A percentile compares a stretch with the other conserved stretches of the same genome.
Conservation (phyloP, 2,329 filamentous ascomycete species). For the Thelonectria olida region DNA sequence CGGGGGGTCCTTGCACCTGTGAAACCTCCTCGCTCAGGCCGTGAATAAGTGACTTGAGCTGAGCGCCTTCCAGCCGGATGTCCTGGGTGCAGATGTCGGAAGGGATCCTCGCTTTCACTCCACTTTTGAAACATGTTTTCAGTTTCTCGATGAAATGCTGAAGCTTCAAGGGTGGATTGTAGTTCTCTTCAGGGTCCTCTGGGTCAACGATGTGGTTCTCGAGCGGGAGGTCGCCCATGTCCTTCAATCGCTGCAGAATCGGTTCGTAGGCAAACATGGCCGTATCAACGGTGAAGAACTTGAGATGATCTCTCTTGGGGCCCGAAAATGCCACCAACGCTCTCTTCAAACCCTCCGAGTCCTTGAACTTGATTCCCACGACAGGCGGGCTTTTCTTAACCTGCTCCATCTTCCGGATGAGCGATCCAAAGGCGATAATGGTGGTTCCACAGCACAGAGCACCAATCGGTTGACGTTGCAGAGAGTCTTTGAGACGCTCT, state of each 20-base stretch:
- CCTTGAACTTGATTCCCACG: slow-evolving; percentile 61
- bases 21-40: slow-evolving; percentile 64
- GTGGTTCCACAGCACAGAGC: slow-evolving; percentile 62
- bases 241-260: slow-evolving; percentile 67
- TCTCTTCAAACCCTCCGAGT: slow-evolving; percentile 54
- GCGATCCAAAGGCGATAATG: slow-evolving; percentile 67
- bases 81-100: slow-evolving; percentile 26
- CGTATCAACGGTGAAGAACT: slow-evolving; percentile 70
- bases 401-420: slow-evolving; percentile 60
- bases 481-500: slow-evolving; percentile 54
- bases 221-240: slow-evolving; percentile 64
- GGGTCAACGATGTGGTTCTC: slow-evolving; percentile 59
- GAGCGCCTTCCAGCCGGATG: slow-evolving; percentile 48
- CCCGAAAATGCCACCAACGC: slow-evolving; percentile 56
- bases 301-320: slow-evolving; percentile 33
- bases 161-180: slow-evolving; percentile 20
- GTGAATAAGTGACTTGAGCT: slow-evolving; percentile 63
- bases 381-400: slow-evolving; percentile 56
- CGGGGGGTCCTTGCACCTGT: slow-evolving; percentile 78
- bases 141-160: not conserved
- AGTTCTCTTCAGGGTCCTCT: not conserved
- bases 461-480: slow-evolving; percentile 70
- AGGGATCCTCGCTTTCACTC: slow-evolving; percentile 18
- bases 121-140: not conserved
- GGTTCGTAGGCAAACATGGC: slow-evolving; percentile 76